A percentile compares a stretch with the other conserved stretches of the same genome.
phyloP scores from a whole-genome alignment of 2,329 filamentous ascomycete species.

The Rhinocladiella mackenziei region DNA sequence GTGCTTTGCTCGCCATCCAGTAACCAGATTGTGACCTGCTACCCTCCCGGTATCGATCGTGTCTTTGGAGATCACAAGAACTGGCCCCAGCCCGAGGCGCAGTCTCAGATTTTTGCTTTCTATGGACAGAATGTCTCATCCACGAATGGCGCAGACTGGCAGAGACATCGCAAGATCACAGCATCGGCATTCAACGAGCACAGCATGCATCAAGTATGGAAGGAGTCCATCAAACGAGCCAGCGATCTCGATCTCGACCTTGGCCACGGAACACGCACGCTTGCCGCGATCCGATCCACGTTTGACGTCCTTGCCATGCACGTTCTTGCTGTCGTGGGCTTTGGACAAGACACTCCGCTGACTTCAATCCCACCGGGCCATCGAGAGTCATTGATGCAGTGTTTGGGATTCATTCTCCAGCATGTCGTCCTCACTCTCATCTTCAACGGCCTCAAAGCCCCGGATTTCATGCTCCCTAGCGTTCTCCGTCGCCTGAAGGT shows the following conservation, averaged over 20 bases:
- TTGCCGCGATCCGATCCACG: constrained; percentile 21
- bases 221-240: constrained; percentile 35
- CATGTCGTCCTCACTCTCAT: constrained; percentile 20
- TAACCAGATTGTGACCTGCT: constrained; percentile 21
- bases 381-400: constrained; percentile 15
- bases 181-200: constrained; percentile 45
- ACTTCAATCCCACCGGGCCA: constrained; percentile 13
- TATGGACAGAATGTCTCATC: constrained; percentile 26
- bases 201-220: constrained; percentile 41
- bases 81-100: constrained; percentile 19
- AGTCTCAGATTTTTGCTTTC: constrained; percentile 22
- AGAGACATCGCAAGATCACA: constrained; percentile 44
- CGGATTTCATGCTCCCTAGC: constrained; percentile 15
- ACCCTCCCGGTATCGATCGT: constrained; percentile 16
- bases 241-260: constrained; percentile 37
- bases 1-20: constrained; percentile 20
- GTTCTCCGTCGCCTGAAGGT: constrained; percentile 8
- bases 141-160: constrained; percentile 34
- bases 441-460: constrained; percentile 12
- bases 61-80: constrained; percentile 15
- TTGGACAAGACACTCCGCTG: constrained; percentile 22
- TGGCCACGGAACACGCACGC: constrained; percentile 12
- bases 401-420: constrained; percentile 19
- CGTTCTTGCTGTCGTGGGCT: constrained; percentile 29
- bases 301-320: constrained; percentile 28